Conservation (phyloP, 805 yeast species). For the Candida argentea region DNA sequence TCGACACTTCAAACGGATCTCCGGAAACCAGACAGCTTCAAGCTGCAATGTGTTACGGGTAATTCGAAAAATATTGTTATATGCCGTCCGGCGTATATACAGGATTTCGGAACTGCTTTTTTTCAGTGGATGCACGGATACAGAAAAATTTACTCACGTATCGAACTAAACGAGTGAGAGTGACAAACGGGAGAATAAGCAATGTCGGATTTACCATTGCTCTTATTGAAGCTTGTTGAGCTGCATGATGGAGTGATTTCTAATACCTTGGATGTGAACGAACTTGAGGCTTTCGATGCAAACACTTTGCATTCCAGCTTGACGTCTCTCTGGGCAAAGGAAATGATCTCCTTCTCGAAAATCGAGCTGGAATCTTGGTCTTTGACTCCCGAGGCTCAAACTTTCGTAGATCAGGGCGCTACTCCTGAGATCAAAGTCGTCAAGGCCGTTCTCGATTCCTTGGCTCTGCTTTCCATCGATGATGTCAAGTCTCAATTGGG, state of each 20-base stretch:
- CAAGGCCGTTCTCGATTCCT: constrained; percentile 57
- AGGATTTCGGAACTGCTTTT: not conserved
- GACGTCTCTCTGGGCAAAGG: constrained; percentile 74
- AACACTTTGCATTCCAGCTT: constrained; percentile 71
- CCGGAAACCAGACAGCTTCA: no score
- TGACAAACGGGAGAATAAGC: no score
- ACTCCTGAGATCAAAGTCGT: constrained; percentile 84
- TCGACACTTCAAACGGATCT: no score
- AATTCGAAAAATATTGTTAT: no score
- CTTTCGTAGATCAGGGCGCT: constrained; percentile 59
- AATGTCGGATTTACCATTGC: constrained; percentile 64
- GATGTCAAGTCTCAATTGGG: constrained; percentile 72
- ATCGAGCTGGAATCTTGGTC: constrained; percentile 69
- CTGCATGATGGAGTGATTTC: constrained; percentile 40
- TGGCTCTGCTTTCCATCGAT: constrained; percentile 73
- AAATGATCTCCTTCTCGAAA: constrained; percentile 65
- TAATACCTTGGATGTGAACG: constrained; percentile 49
- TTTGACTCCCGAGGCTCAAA: constrained; percentile 73
- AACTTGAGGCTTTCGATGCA: constrained; percentile 57
- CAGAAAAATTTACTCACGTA: constrained; percentile 1
- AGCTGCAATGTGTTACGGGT: no score
- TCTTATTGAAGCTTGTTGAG: constrained; percentile 56
- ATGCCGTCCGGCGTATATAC: no score
- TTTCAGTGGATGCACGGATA: constrained; percentile 1
- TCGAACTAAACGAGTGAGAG: no score